Base-by-base conservation (phyloP, 2,329 filamentous ascomycete species). In the Rhinocladiella mackenziei region DNA sequence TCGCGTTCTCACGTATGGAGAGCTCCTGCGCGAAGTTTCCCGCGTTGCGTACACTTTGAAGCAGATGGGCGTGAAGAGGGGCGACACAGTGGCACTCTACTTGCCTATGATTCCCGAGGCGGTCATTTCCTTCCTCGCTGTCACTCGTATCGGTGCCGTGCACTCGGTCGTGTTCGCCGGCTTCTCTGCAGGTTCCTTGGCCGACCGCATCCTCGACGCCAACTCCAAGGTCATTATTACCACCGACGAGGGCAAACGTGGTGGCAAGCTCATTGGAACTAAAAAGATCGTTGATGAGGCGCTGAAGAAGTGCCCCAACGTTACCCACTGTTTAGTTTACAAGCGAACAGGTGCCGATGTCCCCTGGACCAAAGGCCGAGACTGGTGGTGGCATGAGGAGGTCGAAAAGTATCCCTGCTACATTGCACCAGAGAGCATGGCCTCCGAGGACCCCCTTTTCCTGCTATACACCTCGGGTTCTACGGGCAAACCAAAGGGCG, bases 371-470 rank as follows among this genome's bases (percentile, higher is more conserved):
- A 70, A 80, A 56, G 89, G 88, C 55, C 83, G 92, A 61, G 92
- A 98, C 68, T 77, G 80, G 63, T 98, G 92, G 92, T 98, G 92
- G 92, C 89, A 97, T 68, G 92, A 97, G 73, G 91, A 97, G 77
- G 83, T 91, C 43, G 87, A 94, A 66, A 97, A 96, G 74, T 97
- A 88, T 80, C 92, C 92, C 53, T 77, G 81, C 59, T 97, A 97
- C 75, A 83, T 94, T 62, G 75, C 91, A 20, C 89, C 91, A 8
- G 89, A 94, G 74, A 70, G 81, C 55, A 84, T 98, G 78, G 87
- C 79, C 74, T 86, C 92, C 1, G 92, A 98, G 68, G 92, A 98
- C 62, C 92, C 92, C 45, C 79, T 98, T 6, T 98, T 97, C 80
- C 74, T 98, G 47, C 84, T 98, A 44, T 98, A 98, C 73, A 98